Evolutionary conservation across 2,329 filamentous ascomycete species (phyloP).

Genomic region (Tolypocladium endophyticum): DNA sequence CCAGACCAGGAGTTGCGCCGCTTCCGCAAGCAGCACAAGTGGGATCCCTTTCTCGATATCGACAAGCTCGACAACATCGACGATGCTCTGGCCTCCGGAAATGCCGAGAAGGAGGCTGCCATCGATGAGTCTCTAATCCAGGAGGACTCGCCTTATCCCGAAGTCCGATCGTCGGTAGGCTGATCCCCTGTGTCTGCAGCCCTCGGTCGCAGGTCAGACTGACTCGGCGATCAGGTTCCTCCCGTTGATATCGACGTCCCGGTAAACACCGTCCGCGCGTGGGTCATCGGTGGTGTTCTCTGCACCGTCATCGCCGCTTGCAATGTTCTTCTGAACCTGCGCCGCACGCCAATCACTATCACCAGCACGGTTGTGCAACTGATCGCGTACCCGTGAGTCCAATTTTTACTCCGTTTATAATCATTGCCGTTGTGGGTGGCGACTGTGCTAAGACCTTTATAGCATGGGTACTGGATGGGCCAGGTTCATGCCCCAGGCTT

Average conservation of each 20-base stretch:
- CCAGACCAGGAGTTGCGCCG: slow-evolving; percentile 21
- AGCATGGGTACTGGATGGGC: slow-evolving; percentile 21
- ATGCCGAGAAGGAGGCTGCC: slow-evolving; percentile 31
- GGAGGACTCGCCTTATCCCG: slow-evolving; percentile 34
- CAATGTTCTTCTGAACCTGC: slow-evolving; percentile 42
- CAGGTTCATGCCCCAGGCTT: slow-evolving; percentile 17
- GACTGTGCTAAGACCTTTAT: not conserved
- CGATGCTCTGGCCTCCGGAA: slow-evolving; percentile 29
- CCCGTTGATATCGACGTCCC: slow-evolving; percentile 40
- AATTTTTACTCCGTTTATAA: no score
- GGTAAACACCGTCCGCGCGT: slow-evolving; percentile 49
- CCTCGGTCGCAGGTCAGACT: not conserved
- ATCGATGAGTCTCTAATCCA: slow-evolving; percentile 35
- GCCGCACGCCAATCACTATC: slow-evolving; percentile 39
- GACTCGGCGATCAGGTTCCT: slow-evolving; percentile 7
- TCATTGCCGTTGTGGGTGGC: not conserved
- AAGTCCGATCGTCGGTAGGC: slow-evolving; percentile 14
- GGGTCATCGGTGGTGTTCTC: slow-evolving; percentile 45
- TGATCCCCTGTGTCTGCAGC: not conserved
- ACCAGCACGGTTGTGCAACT: slow-evolving; percentile 44
- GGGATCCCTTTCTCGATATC: slow-evolving; percentile 45
- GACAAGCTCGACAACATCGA: slow-evolving; percentile 42
- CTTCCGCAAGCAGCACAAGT: slow-evolving; percentile 39
- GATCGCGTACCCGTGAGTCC: slow-evolving; percentile 33
- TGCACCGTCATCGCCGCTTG: slow-evolving; percentile 46